phyloP scores from a whole-genome alignment of 768 basidiomycete species.

The Atractiella rhizophila region DNA sequence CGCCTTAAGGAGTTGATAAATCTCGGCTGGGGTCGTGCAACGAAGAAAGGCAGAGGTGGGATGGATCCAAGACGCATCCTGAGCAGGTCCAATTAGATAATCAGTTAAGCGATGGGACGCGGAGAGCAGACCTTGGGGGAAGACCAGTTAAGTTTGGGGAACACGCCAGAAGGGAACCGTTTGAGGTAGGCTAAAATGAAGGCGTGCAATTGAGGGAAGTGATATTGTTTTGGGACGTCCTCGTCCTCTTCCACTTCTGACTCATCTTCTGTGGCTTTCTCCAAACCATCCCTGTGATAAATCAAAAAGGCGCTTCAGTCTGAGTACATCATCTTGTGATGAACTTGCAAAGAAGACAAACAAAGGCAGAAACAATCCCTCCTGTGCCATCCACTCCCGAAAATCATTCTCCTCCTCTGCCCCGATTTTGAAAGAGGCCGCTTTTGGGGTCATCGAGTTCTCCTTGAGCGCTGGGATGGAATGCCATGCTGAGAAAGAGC shows the following conservation, averaged over 20 bases:
- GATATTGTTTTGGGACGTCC: conserved; percentile 24
- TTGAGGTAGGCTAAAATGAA: conserved; percentile 40
- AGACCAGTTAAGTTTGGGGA: conserved; percentile 90
- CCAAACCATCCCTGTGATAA: too few species aligned
- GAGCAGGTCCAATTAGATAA: not conserved
- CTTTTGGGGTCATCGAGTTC: too few species aligned
- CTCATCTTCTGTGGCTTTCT: too few species aligned
- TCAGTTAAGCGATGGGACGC: not conserved
- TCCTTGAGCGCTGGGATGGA: too few species aligned
- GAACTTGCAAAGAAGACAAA: too few species aligned
- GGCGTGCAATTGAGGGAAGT: conserved; percentile 60
- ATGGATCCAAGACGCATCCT: conserved; percentile 89
- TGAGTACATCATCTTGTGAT: too few species aligned
- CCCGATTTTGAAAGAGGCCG: too few species aligned
- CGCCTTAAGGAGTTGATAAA: conserved; percentile 75
- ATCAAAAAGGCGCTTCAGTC: too few species aligned
- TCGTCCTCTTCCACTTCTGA: conserved; percentile 24
- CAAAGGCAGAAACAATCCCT: too few species aligned
- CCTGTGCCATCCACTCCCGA: too few species aligned
- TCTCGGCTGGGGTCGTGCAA: conserved; percentile 66
- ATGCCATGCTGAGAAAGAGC: too few species aligned
- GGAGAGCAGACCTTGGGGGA: conserved; percentile 45
- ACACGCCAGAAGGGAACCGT: conserved; percentile 47
- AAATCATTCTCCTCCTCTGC: too few species aligned
- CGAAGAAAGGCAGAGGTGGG: conserved; percentile 45